Percentiles rank a stretch among this genome's conserved stretches.
phyloP scores from a whole-genome alignment of 768 basidiomycete species.

The Tricholoma furcatifolium region DNA sequence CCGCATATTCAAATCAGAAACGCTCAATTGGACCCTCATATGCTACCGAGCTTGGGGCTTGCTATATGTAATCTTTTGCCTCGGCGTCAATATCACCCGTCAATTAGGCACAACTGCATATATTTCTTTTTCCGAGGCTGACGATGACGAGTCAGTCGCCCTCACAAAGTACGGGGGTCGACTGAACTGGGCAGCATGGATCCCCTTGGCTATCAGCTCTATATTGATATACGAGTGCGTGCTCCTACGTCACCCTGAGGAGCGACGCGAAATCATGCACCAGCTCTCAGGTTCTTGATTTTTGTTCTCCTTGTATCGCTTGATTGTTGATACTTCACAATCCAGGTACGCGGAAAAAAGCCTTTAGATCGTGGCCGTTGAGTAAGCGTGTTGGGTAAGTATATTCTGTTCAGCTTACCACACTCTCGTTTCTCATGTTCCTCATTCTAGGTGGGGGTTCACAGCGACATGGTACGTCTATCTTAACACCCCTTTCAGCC shows the following conservation, averaged over 20 bases:
- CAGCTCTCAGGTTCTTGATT: neutral
- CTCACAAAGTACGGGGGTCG: neutral
- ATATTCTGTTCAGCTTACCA: neutral
- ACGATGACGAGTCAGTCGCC: neutral
- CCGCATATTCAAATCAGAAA: neutral
- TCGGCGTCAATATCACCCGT: neutral
- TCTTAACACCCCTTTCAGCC: neutral
- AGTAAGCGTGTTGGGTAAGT: neutral
- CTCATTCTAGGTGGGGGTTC: neutral
- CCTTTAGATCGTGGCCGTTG: neutral
- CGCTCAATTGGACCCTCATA: neutral
- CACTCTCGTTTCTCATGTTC: neutral
- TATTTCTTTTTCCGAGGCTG: neutral
- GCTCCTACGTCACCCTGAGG: neutral
- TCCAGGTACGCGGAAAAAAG: neutral
- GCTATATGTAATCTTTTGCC: neutral
- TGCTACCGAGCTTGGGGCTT: neutral
- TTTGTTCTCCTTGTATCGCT: too few species aligned
- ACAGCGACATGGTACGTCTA: slow-evolving; percentile 1
- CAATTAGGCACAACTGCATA: neutral
- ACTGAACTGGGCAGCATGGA: neutral
- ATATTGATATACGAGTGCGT: slow-evolving; percentile 3
- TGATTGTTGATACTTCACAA: too few species aligned
- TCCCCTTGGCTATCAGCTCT: neutral
- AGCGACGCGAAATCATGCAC: slow-evolving; percentile 4